Base-by-base conservation (phyloP, 306 rosid species). In the Castanospermum australe region DNA sequence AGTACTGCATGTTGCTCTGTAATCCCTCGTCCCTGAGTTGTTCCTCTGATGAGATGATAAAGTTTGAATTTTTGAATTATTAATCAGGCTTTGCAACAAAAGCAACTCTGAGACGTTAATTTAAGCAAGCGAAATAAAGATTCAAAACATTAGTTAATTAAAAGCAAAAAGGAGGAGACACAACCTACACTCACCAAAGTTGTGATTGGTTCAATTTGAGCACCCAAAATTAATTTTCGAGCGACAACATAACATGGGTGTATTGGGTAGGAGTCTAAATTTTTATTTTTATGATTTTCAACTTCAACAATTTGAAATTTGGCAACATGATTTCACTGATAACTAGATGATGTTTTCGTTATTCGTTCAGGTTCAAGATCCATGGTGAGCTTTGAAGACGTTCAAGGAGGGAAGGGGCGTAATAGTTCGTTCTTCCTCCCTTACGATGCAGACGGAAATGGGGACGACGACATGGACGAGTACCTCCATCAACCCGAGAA, bases 401-500 rank as follows among this genome's bases (percentile, higher is more conserved):
- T 74, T 38, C 81, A 73, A 15, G 83, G 86, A 39, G 86, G 84
- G 76, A 82, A 83, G 14, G 88, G 90, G 48, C 32, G 79, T 21
- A 87, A 65, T 1, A 65, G 73, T 20, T 61, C 87, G 11, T 75
- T 86, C 51, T 87, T 84, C 66, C 55, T 62, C 32, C 22, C 84
- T 4, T 89, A 78, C 20, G 93, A 85, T 15, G 74, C 41, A 20
- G 86, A 86, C 20, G 97, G 89, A 3, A 86, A 82, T 33, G 86
- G 83, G 57, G 92, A 89, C 48, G 91, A 89, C 10, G 93, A 89
- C 39, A 79, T 82, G 24, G 90, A 87, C 6, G 96, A 86, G 13
- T 89, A 84, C 44, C 79, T 80, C 24, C 90, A 87, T 17, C 96
- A 87, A 72, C 89, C 93, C 28, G 97, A 88, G 65, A 91, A 91